These are phyloP conservation scores for Penicillium sp. DNA, from an alignment of 2,329 filamentous ascomycete species.

Conservation along the genomic window DNA sequence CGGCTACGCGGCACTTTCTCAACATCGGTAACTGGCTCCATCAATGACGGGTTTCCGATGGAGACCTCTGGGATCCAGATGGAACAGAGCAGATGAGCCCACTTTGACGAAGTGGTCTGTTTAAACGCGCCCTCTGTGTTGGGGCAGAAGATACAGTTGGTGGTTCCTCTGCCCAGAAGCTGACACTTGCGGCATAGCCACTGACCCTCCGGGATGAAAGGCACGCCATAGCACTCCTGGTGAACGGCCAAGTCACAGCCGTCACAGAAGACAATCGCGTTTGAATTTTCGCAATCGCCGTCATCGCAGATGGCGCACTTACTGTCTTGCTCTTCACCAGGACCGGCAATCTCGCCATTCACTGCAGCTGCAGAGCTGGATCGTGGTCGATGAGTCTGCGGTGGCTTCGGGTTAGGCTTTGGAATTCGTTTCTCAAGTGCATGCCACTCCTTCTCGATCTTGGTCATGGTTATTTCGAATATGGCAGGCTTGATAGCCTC, in stretches of 20 bases:
- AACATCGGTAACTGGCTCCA: slow-evolving; percentile 97
- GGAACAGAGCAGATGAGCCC: slow-evolving; percentile 93
- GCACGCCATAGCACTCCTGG: slow-evolving; percentile 98
- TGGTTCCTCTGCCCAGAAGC: slow-evolving; percentile 86
- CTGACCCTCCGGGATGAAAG: slow-evolving; percentile 97
- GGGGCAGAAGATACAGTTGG: slow-evolving; percentile 97
- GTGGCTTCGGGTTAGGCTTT: slow-evolving; percentile 94
- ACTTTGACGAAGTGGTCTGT: slow-evolving; percentile 93
- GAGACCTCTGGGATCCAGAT: slow-evolving; percentile 99
- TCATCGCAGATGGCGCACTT: slow-evolving; percentile 98
- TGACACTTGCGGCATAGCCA: slow-evolving; percentile 98
- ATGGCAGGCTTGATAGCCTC: slow-evolving; percentile 88
- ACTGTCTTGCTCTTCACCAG: slow-evolving; percentile 91
- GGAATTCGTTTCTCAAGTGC: slow-evolving; percentile 94
- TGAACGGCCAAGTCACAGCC: slow-evolving; percentile 97
- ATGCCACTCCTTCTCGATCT: slow-evolving; percentile 99
- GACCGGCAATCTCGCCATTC: slow-evolving; percentile 80
- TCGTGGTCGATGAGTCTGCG: slow-evolving; percentile 87
- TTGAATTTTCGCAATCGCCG: slow-evolving; percentile 99
- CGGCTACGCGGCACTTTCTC: slow-evolving; percentile 94
- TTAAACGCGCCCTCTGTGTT: slow-evolving; percentile 98
- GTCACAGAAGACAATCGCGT: slow-evolving; percentile 98
- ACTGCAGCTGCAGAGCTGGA: slow-evolving; percentile 94
- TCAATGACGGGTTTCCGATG: slow-evolving; percentile 92
- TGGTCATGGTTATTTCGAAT: slow-evolving; percentile 97